phyloP scores from a whole-genome alignment of 371 early-diverging fungal genomes.

The Entomophthora muscae region DNA sequence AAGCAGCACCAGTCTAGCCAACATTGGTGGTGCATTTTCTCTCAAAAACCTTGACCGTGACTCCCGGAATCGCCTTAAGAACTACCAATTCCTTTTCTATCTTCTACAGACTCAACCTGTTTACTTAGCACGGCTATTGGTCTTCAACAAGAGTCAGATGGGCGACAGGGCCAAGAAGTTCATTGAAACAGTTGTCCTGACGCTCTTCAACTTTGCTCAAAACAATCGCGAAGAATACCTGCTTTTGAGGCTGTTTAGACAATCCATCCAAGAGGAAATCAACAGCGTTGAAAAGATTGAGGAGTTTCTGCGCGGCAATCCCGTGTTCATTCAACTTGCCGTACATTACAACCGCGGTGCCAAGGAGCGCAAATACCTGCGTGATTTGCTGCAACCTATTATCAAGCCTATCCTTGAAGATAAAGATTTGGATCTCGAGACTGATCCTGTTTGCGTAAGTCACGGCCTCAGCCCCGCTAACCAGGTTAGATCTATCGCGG shows the following conservation, averaged over 20 bases:
- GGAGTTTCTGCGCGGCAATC: constrained; percentile 87
- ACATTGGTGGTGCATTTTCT: constrained; percentile 15
- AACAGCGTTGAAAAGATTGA: constrained; percentile 57
- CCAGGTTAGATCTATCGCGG: constrained; percentile 53
- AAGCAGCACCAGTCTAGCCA: constrained; percentile 11
- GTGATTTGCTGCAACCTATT: constrained; percentile 65
- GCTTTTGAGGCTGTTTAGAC: constrained; percentile 83
- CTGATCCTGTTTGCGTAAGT: constrained; percentile 60
- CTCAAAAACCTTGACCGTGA: constrained; percentile 70
- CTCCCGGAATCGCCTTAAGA: constrained; percentile 44
- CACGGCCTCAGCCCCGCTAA: neutral
- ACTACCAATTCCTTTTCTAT: constrained; percentile 88
- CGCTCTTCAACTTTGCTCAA: constrained; percentile 93
- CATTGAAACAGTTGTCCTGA: constrained; percentile 74
- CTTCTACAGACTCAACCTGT: constrained; percentile 89
- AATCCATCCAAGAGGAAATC: constrained; percentile 75
- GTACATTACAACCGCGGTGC: constrained; percentile 85
- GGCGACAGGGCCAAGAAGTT: constrained; percentile 47
- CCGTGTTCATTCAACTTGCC: constrained; percentile 86
- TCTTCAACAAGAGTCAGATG: constrained; percentile 42
- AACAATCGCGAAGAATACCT: constrained; percentile 93
- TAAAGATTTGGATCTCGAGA: constrained; percentile 67
- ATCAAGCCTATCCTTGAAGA: constrained; percentile 58
- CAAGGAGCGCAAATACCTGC: constrained; percentile 83
- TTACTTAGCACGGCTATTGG: constrained; percentile 72